A percentile compares a stretch with the other conserved stretches of the same genome.
Conservation (phyloP, 2,329 filamentous ascomycete genomes). For the Colletotrichum chrysophilum region DNA sequence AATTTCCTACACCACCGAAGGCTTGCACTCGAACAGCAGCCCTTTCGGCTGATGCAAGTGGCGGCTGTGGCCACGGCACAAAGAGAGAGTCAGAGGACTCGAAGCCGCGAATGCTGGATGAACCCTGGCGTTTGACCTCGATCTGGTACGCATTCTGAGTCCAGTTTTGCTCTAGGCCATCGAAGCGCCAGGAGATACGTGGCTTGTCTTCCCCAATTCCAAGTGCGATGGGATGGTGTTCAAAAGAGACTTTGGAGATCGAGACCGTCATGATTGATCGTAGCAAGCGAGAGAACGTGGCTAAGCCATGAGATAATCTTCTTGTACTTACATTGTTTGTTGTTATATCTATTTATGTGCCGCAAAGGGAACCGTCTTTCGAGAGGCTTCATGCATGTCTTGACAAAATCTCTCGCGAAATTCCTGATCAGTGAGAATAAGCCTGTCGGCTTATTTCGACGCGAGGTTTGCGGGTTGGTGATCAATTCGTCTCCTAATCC, state of each 20-base stretch:
- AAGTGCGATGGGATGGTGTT: slow-evolving; percentile 44
- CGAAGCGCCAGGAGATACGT: slow-evolving; percentile 52
- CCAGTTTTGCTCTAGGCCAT: slow-evolving; percentile 42
- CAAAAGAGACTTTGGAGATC: slow-evolving; percentile 35
- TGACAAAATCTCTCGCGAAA: no score
- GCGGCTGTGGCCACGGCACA: slow-evolving; percentile 47
- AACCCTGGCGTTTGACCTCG: slow-evolving; percentile 34
- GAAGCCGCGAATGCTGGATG: slow-evolving; percentile 24
- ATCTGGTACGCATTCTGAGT: slow-evolving; percentile 48
- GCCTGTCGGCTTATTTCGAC: background rate
- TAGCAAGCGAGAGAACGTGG: background rate
- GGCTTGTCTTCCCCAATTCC: slow-evolving; percentile 49
- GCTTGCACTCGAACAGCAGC: slow-evolving; percentile 38
- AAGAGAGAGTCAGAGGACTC: slow-evolving; percentile 43
- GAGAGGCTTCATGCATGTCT: background rate
- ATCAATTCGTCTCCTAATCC: background rate
- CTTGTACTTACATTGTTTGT: background rate
- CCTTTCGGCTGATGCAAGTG: slow-evolving; percentile 33
- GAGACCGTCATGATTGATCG: background rate
- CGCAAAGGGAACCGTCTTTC: background rate
- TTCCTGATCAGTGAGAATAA: background rate
- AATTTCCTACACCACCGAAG: slow-evolving; percentile 26
- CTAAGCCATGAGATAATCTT: background rate
- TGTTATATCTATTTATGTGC: background rate
- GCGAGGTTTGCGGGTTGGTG: background rate